phyloP scores from a whole-genome alignment of 129 eudicot species.

The Arctium minus region DNA sequence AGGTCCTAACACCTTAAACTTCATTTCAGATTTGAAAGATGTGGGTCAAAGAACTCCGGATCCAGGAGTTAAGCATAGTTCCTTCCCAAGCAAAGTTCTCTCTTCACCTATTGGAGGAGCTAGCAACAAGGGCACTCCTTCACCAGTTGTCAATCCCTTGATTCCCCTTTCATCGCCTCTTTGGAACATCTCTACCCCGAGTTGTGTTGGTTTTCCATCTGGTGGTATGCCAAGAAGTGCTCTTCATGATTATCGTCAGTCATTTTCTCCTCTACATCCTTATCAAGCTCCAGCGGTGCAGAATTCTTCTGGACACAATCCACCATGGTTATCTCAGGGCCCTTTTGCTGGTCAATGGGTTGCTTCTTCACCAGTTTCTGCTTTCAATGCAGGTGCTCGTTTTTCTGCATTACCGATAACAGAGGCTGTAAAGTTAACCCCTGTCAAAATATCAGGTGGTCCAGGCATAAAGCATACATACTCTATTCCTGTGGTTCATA shows the following conservation, averaged over 20 bases:
- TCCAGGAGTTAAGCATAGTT: conserved; percentile 37
- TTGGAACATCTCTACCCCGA: conserved; percentile 69
- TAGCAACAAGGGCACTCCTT: conserved; percentile 38
- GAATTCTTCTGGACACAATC: conserved; percentile 49
- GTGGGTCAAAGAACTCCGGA: conserved; percentile 48
- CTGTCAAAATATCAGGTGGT: conserved; percentile 47
- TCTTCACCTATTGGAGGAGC: conserved; percentile 37
- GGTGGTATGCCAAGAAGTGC: conserved; percentile 42
- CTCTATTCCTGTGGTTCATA: conserved; percentile 27
- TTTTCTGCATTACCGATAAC: conserved; percentile 46
- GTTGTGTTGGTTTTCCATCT: conserved; percentile 49
- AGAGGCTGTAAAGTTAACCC: conserved; percentile 60
- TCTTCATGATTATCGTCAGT: conserved; percentile 44
- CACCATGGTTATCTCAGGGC: conserved; percentile 75
- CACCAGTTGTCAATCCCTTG: conserved; percentile 50
- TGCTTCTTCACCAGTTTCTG: conserved; percentile 61
- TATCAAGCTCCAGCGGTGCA: conserved; percentile 47
- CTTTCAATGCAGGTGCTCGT: conserved; percentile 44
- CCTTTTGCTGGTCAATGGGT: conserved; percentile 75
- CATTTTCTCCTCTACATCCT: conserved; percentile 60
- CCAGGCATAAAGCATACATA: conserved; percentile 24
- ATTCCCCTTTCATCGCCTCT: conserved; percentile 79
- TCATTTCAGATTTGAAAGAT: conserved; percentile 12
- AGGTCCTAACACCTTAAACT: conserved; percentile 13
- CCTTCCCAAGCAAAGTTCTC: conserved; percentile 45